phyloP scores from a whole-genome alignment of 225 moss, liverwort and hornwort genomes.

The Physcomitrium patens region DNA sequence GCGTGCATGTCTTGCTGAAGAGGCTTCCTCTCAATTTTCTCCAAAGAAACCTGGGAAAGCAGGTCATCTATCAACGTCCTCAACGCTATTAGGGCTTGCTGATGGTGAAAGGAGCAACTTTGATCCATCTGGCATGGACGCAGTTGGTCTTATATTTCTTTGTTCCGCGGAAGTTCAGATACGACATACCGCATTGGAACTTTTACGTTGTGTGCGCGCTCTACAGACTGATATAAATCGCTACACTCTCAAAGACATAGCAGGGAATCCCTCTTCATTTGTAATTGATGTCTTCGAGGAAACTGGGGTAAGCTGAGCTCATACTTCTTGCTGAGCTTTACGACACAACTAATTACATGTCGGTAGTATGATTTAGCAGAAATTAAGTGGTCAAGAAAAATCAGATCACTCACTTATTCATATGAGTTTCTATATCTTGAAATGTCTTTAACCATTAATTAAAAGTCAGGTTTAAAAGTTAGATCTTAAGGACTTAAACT shows the following conservation, averaged over 20 bases:
- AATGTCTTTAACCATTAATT: not conserved
- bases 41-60: slow-evolving; percentile 48
- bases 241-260: slow-evolving; percentile 54
- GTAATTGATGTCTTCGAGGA: slow-evolving; percentile 99
- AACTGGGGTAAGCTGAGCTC: slow-evolving; percentile 84
- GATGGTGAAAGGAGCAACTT: slow-evolving; percentile 78
- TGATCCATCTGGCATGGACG: slow-evolving; percentile 99
- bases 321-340: slow-evolving; percentile 20
- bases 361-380: slow-evolving; percentile 9
- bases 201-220: slow-evolving; percentile 86
- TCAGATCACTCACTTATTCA: slow-evolving; percentile 35
- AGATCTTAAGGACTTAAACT: not conserved
- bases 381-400: slow-evolving; percentile 51
- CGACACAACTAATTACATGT: slow-evolving; percentile 22
- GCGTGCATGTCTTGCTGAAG: slow-evolving; percentile 92
- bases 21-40: slow-evolving; percentile 58
- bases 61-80: slow-evolving; percentile 49
- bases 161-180: slow-evolving; percentile 97
- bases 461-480: not conserved
- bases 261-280: slow-evolving; percentile 79
- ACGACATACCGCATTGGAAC: slow-evolving; percentile 92
- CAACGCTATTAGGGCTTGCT: slow-evolving; percentile 55
- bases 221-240: slow-evolving; percentile 94
- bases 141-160: slow-evolving; percentile 97
- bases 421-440: not conserved